phyloP scores from a whole-genome alignment of 768 basidiomycete genomes.

The Hericium alpestre region DNA sequence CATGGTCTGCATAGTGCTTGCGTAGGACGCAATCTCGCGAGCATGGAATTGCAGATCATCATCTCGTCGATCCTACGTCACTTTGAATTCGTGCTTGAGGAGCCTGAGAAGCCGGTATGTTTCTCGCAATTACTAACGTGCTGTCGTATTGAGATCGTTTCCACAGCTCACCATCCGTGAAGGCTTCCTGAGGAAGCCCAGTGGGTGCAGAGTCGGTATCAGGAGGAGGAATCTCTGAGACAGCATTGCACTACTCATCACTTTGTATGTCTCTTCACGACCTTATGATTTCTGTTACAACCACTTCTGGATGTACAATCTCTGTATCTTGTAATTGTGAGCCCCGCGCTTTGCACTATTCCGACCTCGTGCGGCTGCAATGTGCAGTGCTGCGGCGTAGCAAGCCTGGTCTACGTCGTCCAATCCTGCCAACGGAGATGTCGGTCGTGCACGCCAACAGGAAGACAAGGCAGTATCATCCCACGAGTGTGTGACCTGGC shows the following conservation, averaged over 20 bases:
- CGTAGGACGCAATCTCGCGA: conserved; percentile 76
- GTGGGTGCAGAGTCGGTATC: conserved; percentile 63
- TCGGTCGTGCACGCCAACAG: not conserved
- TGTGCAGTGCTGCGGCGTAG: not conserved
- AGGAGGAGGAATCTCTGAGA: conserved; percentile 40
- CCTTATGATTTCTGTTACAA: not conserved
- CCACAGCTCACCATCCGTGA: conserved; percentile 61
- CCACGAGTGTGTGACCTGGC: not conserved
- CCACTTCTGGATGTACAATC: not conserved
- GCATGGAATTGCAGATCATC: conserved; percentile 71
- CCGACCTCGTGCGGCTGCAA: not conserved
- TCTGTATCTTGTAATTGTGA: too few species aligned
- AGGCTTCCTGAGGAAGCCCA: conserved; percentile 82
- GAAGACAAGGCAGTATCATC: not conserved
- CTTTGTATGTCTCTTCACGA: not conserved
- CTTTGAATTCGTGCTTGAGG: conserved; percentile 62
- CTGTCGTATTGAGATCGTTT: not conserved
- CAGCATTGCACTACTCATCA: not conserved
- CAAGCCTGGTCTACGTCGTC: not conserved
- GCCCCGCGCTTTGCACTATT: too few species aligned
- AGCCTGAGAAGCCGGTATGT: conserved; percentile 46
- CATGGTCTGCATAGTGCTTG: conserved; percentile 43
- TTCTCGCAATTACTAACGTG: not conserved
- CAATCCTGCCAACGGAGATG: not conserved
- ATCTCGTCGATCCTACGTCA: conserved; percentile 69